These are phyloP conservation scores for Saccharomyces paradoxus DNA, from an alignment of 805 yeast genomes.

Conservation along the genomic window DNA sequence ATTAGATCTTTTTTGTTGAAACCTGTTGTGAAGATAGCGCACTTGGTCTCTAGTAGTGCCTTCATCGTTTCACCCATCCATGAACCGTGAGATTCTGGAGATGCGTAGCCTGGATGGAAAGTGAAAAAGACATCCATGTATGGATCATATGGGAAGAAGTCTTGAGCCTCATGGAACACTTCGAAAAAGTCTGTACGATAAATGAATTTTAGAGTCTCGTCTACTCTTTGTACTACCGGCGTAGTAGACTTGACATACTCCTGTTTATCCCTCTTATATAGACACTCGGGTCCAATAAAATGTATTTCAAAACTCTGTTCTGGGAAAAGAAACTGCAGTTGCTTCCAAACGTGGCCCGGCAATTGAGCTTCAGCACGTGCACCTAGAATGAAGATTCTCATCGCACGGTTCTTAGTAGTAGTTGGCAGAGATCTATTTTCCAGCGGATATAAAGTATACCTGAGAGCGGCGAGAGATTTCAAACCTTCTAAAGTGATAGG, in stretches of 20 bases:
- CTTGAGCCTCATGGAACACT: slow-evolving; percentile 82
- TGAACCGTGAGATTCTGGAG: slow-evolving; percentile 66
- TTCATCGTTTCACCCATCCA: slow-evolving; percentile 90
- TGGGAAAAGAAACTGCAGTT: slow-evolving; percentile 78
- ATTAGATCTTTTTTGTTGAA: slow-evolving; percentile 66
- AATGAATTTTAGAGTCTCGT: slow-evolving; percentile 61
- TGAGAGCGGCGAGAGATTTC: slow-evolving; percentile 84
- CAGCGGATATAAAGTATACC: slow-evolving; percentile 78
- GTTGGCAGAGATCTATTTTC: slow-evolving; percentile 30
- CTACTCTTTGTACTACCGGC: slow-evolving; percentile 67
- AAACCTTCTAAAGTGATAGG: slow-evolving; percentile 88
- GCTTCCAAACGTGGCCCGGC: slow-evolving; percentile 95
- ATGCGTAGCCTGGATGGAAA: slow-evolving; percentile 91
- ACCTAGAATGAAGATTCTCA: slow-evolving; percentile 83
- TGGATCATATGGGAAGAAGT: slow-evolving; percentile 96
- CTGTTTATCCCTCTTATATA: slow-evolving; percentile 63
- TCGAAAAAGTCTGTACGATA: slow-evolving; percentile 90
- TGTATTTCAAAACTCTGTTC: slow-evolving; percentile 75
- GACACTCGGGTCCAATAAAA: slow-evolving; percentile 89
- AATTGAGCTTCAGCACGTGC: slow-evolving; percentile 89
- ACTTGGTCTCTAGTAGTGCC: slow-evolving; percentile 84
- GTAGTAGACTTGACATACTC: slow-evolving; percentile 50
- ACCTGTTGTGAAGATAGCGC: slow-evolving; percentile 86
- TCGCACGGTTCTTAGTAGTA: slow-evolving; percentile 72
- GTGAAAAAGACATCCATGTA: slow-evolving; percentile 86